phyloP scores from a whole-genome alignment of 306 rosid species.

The Dalbergia cultrata region DNA sequence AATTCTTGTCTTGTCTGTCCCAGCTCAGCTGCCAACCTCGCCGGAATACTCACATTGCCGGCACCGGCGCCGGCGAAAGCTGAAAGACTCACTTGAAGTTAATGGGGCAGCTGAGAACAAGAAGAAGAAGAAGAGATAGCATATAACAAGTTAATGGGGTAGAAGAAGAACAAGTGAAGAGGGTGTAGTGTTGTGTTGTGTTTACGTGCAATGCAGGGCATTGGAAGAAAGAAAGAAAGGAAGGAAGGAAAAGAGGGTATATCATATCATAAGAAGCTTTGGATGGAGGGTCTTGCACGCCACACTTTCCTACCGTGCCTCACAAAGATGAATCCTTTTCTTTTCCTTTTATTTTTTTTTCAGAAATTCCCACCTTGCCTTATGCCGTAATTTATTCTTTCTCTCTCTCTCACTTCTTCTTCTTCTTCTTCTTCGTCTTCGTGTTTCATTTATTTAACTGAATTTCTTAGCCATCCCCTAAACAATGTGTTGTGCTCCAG shows the following conservation, averaged over 20 bases:
- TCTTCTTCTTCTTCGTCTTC: neutral
- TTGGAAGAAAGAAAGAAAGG: neutral
- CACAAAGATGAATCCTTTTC: neutral
- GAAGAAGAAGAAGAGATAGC: neutral
- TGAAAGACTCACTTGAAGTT: neutral
- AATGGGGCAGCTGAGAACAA: neutral
- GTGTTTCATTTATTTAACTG: constrained; percentile 20
- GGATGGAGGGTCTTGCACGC: constrained; percentile 58
- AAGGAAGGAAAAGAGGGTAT: neutral
- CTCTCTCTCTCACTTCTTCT: constrained; percentile 53
- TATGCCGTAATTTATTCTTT: constrained; percentile 54
- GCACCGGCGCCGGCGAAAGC: neutral
- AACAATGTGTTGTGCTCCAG: neutral
- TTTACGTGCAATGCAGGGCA: constrained; percentile 50
- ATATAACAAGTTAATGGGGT: neutral
- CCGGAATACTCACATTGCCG: constrained; percentile 21
- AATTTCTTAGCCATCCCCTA: constrained; percentile 17
- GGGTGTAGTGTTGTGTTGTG: neutral
- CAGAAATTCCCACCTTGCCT: constrained; percentile 47
- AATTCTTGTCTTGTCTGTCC: neutral
- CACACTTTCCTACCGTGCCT: constrained; percentile 33
- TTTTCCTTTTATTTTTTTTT: constrained; percentile 24
- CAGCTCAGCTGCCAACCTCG: neutral
- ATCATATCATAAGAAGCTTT: neutral
- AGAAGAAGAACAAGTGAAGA: constrained; percentile 22